Evolutionary conservation across 106 monocot species (phyloP).

Genomic region (Apostasia ramifera): DNA sequence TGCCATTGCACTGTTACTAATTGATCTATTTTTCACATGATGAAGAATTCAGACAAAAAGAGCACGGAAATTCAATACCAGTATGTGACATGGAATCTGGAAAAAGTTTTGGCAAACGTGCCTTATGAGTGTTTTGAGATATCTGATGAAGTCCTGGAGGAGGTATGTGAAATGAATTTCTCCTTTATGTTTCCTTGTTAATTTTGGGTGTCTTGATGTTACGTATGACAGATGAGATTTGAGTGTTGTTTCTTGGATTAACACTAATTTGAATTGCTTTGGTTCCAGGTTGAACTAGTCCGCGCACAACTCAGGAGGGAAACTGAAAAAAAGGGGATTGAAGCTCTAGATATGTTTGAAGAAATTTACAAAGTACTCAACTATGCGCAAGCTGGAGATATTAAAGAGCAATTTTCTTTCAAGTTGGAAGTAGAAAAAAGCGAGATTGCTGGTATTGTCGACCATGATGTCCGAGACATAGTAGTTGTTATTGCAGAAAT

Average conservation of each 20-base stretch:
- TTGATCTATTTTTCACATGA: constrained; percentile 9
- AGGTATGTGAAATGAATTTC: constrained; percentile 32
- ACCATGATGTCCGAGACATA: constrained; percentile 28
- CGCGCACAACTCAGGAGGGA: constrained; percentile 52
- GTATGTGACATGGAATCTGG: constrained; percentile 80
- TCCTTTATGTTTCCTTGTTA: background rate
- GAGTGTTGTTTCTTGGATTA: constrained; percentile 48
- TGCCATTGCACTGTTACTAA: background rate
- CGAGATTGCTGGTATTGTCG: constrained; percentile 3
- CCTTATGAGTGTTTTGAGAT: constrained; percentile 61
- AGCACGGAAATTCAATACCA: constrained; percentile 48
- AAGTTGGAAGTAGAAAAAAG: constrained; percentile 1
- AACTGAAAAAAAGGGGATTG: constrained; percentile 34
- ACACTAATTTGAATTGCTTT: background rate
- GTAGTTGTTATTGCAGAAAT: constrained; percentile 33
- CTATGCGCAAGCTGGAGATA: constrained; percentile 11
- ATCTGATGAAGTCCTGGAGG: constrained; percentile 91
- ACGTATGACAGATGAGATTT: constrained; percentile 67
- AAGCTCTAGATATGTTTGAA: constrained; percentile 43
- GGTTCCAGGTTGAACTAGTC: constrained; percentile 50
- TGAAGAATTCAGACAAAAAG: constrained; percentile 34
- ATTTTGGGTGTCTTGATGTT: no score
- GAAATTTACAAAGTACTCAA: constrained; percentile 44
- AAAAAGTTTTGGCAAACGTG: constrained; percentile 53
- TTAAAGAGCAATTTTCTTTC: constrained; percentile 8